These are phyloP conservation scores for Zygosaccharomyces kombuchaensis DNA, from an alignment of 805 yeast genomes.

Conservation along the genomic window DNA sequence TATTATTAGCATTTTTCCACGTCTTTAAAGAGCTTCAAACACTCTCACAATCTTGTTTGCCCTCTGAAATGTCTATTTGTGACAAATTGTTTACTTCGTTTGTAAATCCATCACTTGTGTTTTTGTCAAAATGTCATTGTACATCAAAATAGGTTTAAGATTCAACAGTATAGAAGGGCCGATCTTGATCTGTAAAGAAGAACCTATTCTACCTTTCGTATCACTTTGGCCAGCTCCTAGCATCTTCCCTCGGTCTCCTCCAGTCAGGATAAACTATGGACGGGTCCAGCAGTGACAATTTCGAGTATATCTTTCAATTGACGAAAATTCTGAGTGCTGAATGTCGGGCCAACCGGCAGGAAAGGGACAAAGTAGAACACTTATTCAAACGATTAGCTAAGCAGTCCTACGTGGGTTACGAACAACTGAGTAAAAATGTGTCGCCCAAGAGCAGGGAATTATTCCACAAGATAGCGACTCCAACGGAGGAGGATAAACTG, in stretches of 20 bases:
- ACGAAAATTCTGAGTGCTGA: slow-evolving; percentile 24
- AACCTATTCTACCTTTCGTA: not conserved
- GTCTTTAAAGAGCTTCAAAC: too few relatives aligned
- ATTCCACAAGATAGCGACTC: slow-evolving; percentile 11
- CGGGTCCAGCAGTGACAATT: slow-evolving; percentile 22
- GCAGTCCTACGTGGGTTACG: slow-evolving; percentile 29
- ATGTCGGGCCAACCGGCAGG: slow-evolving; percentile 26
- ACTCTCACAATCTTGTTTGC: too few relatives aligned
- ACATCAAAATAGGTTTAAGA: too few relatives aligned
- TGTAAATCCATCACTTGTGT: too few relatives aligned
- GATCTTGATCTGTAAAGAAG: not conserved
- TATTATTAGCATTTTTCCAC: too few relatives aligned
- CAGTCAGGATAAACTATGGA: slow-evolving; percentile 12
- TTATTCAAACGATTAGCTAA: slow-evolving; percentile 28
- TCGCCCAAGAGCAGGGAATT: slow-evolving; percentile 11
- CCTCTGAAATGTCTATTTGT: too few relatives aligned
- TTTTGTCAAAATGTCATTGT: too few relatives aligned
- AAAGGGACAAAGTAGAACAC: slow-evolving; percentile 27
- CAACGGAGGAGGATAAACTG: slow-evolving; percentile 18
- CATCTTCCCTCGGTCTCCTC: not conserved
- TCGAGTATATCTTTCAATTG: slow-evolving; percentile 29
- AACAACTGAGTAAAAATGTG: slow-evolving; percentile 17
- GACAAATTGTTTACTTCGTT: too few relatives aligned
- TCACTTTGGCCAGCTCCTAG: not conserved
- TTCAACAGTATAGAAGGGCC: too few relatives aligned